Base-by-base conservation (phyloP, 1,284 basidiomycete genomes). In the Pseudozyma sp. region DNA sequence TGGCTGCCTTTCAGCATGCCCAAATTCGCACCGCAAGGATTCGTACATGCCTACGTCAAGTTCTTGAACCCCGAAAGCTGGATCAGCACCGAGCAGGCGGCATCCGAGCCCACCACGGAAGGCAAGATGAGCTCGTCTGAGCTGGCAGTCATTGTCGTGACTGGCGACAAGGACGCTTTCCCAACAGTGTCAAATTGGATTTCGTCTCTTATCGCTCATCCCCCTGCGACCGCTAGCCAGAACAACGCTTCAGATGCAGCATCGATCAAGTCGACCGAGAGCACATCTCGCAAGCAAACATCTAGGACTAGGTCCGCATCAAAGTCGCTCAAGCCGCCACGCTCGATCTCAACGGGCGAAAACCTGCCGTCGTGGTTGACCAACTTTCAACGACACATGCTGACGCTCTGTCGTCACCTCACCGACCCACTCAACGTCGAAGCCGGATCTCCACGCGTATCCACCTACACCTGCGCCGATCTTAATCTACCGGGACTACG, bases 1-100 rank as follows among this genome's bases (percentile, higher is more conserved):
- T 99, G 94, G 93, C 88, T 98, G 3, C 97, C 97, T 0, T 89
- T 99, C 51, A 99, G 96, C 82, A 88, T 99, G 10, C 96, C 97
- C 0, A 94, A 94, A 82, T 97, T 94, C 87, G 95, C 97, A 77
- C 88, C 94, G 0, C 87, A 90, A 1, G 92, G 92, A 0, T 98
- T 98, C 84, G 90, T 97, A 17, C 94, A 99, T 84, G 92, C 93
- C 16, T 97, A 96, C 80, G 89, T 97, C 56, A 90, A 90, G 39
- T 96, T 92, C 83, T 84, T 91, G 19, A 86, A 86, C 29, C 40
- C 62, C 0, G 40, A 52, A 34, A 70, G 50, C 34, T 53, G 52
- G 58, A 53, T 7, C 13, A 30, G 33, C 5, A 33, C 44, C 13
- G 2, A 29, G 2, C 29, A 13, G 10, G 7, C 19, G 8, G 52